phyloP scores from a whole-genome alignment of 371 early-diverging fungal genomes.

The Syncephalastrum racemosum region DNA sequence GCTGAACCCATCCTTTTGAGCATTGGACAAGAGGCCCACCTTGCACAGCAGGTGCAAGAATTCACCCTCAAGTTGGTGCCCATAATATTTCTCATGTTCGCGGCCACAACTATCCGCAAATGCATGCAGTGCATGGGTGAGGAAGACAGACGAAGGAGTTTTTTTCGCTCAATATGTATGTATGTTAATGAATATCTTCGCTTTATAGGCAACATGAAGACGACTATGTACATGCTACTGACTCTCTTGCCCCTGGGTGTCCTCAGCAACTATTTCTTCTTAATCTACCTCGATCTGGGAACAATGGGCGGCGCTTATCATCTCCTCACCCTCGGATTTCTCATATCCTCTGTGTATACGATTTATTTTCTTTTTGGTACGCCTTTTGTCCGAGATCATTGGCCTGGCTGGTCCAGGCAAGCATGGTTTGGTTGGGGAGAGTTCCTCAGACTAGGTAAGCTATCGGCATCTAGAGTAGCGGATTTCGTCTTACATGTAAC shows the following conservation, averaged over 20 bases:
- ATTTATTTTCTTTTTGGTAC: constrained; percentile 19
- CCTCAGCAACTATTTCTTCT: constrained; percentile 30
- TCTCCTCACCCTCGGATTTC: constrained; percentile 9
- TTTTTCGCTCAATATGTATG: not conserved
- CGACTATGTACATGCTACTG: constrained; percentile 34
- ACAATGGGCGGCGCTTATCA: constrained; percentile 35
- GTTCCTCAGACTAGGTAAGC: constrained; percentile 36
- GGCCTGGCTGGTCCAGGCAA: constrained; percentile 36
- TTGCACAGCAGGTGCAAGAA: constrained; percentile 29
- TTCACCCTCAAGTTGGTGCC: constrained; percentile 32
- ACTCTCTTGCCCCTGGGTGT: constrained; percentile 35
- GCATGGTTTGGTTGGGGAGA: constrained; percentile 31
- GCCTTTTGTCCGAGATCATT: constrained; percentile 19
- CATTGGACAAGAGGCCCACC: constrained; percentile 37
- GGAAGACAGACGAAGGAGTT: not conserved
- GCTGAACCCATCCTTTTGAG: constrained; percentile 28
- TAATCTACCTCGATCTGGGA: constrained; percentile 28
- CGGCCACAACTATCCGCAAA: constrained; percentile 31
- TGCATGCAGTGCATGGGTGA: constrained; percentile 40
- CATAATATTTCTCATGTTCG: constrained; percentile 25
- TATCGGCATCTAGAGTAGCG: too few relatives aligned
- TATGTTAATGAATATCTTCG: too few relatives aligned
- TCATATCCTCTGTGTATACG: constrained; percentile 4
- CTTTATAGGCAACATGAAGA: constrained; percentile 32
- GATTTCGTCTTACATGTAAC: too few relatives aligned